Evolutionary conservation across 129 eudicot genomes (phyloP).

Genomic region (Flaveria linearis): DNA sequence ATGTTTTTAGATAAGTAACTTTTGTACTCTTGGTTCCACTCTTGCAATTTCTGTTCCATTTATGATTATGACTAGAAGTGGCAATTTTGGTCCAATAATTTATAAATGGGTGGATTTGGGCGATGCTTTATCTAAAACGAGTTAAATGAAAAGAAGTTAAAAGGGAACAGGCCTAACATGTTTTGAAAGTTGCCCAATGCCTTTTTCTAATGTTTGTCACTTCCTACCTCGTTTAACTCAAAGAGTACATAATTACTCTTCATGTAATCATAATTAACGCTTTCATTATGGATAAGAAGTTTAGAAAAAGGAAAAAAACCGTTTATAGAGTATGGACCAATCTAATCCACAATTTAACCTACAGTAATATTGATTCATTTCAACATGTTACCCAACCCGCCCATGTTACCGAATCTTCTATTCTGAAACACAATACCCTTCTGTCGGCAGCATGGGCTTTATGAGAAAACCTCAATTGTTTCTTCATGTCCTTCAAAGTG

Average conservation of each 20-base stretch:
- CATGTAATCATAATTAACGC: background rate
- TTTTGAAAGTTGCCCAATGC: background rate
- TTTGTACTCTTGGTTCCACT: slow-evolving; percentile 10
- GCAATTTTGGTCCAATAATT: background rate
- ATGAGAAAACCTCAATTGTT: slow-evolving; percentile 62
- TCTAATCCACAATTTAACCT: background rate
- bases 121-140: background rate
- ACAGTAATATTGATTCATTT: background rate
- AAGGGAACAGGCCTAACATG: background rate
- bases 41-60: background rate
- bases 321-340: background rate
- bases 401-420: background rate
- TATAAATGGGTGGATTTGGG: background rate
- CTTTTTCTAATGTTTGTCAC: background rate
- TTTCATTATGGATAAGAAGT: background rate
- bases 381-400: background rate
- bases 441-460: slow-evolving; percentile 77
- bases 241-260: background rate
- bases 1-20: background rate
- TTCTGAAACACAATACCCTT: slow-evolving; percentile 26
- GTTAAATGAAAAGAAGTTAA: background rate
- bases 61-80: slow-evolving; percentile 2
- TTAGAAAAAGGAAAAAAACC: background rate
- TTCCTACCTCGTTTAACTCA: background rate
- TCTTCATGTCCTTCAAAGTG: slow-evolving; percentile 57